Conservation (phyloP, 176 grass and related monocot species). For the Oryza officinalis region DNA sequence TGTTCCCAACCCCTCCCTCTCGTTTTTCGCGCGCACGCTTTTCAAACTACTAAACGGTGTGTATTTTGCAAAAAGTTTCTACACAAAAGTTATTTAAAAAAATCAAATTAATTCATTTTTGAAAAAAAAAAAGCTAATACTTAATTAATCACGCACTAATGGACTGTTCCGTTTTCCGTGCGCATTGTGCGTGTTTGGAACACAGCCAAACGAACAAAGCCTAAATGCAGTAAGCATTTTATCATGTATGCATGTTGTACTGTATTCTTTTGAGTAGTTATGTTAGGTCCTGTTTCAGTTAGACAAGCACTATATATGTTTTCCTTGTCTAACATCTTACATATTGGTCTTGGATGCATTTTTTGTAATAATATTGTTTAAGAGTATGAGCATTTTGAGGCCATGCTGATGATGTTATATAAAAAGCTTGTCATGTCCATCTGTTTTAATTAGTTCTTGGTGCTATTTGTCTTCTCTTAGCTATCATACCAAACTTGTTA, state of each 20-base stretch:
- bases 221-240: neutral
- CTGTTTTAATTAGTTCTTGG: neutral
- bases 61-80: no score
- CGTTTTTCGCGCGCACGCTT: no score
- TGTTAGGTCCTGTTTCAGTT: neutral
- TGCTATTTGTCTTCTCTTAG: neutral
- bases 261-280: neutral
- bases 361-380: neutral
- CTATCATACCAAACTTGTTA: slow-evolving; percentile 1
- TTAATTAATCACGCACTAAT: no score
- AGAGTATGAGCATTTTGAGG: neutral
- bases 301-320: neutral
- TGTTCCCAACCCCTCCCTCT: no score
- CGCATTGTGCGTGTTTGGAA: no score
- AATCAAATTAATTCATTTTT: no score
- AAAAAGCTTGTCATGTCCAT: neutral
- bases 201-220: no score
- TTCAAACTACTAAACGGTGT: no score
- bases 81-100: no score
- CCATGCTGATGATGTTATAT: slow-evolving; percentile 14
- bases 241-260: neutral
- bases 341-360: neutral
- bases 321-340: neutral
- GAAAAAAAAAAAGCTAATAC: no score
- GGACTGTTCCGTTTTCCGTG: no score